Base-by-base conservation (phyloP, 1,139 yeast genomes). In the Lizanozyma gosingica region DNA sequence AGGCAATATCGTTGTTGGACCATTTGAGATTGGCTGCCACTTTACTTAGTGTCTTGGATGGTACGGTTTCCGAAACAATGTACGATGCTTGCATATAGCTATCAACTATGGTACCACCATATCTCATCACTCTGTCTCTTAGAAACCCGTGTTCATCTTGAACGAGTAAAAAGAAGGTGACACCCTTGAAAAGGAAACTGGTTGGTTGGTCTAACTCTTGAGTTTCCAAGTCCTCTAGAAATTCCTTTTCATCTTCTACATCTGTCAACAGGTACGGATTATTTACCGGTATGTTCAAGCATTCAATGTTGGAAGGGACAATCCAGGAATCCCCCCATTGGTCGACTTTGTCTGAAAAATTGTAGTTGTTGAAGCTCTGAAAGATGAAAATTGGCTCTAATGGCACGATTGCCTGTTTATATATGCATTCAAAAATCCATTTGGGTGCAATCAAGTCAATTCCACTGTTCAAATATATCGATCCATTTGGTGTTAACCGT, bases 351-450 rank as follows among this genome's bases (percentile, higher is more conserved):
- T 22, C 29, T 22, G 29, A 22, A 22, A 22, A 22, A 22, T 22
- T 11, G 11, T 22, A 11, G 29, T 22, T 22, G 11, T 22, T 22
- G 29, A 6, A 22, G 11, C 29, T 22, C 11, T 45, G 45, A 37
- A 73, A 68, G 34, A 82, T 61, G 51, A 84, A 78, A 8, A 58
- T 52, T 0, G 86, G 83, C 49, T 86, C 95, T 9, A 83, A 49
- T 1, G 71, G 73, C 1, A 86, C 57, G 2, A 80, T 41, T 2
- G 52, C 46, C 0, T 59, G 51, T 16, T 65, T 57, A 14, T 59
- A 51, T 2, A 85, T 61, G 50, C 94, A 78, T 47, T 84, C 88
- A 37, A 77, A 63, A 4, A 87, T 56, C 95, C 96, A 92, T 15
- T 59, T 58, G 1, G 94, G 90, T 41, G 61, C 69, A 4, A 87